phyloP scores from a whole-genome alignment of 1,284 basidiomycete genomes.

The Violaceomyces palustris region DNA sequence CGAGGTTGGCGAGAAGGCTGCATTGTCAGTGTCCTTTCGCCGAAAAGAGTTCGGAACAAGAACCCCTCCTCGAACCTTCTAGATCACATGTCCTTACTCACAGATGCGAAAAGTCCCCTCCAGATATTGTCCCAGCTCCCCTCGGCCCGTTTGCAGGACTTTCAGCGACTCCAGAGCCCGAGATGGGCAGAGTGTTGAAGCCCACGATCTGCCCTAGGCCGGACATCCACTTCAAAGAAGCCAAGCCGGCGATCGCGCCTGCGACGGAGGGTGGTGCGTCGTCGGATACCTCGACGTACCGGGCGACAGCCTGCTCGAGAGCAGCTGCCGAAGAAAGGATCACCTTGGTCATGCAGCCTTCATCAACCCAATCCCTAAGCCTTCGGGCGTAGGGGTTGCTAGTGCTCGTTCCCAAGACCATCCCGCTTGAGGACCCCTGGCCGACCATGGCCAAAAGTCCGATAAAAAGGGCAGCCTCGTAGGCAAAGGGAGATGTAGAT shows the following conservation, averaged over 20 bases:
- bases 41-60: no score
- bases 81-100: no score
- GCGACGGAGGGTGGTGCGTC: slow-evolving; percentile 22
- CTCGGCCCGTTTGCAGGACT: no score
- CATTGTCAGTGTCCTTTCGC: no score
- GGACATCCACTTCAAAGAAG: slow-evolving; percentile 26
- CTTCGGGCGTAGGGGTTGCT: slow-evolving; percentile 30
- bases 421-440: slow-evolving; percentile 13
- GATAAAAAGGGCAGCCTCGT: slow-evolving; percentile 37
- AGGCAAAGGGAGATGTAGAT: slow-evolving; percentile 22
- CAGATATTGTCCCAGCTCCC: no score
- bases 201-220: slow-evolving; percentile 13
- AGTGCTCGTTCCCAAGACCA: slow-evolving; percentile 21
- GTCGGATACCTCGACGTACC: slow-evolving; percentile 19
- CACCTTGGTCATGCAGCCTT: slow-evolving; percentile 28
- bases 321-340: slow-evolving; percentile 12
- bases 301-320: slow-evolving; percentile 12
- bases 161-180: no score
- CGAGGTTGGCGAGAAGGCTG: no score
- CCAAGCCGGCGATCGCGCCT: slow-evolving; percentile 14
- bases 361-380: slow-evolving; percentile 33
- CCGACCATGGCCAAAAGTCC: slow-evolving; percentile 46
- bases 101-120: no score
- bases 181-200: no score
- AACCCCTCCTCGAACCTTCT: no score